phyloP scores from a whole-genome alignment of 805 yeast genomes.

The Lachancea waltii region DNA sequence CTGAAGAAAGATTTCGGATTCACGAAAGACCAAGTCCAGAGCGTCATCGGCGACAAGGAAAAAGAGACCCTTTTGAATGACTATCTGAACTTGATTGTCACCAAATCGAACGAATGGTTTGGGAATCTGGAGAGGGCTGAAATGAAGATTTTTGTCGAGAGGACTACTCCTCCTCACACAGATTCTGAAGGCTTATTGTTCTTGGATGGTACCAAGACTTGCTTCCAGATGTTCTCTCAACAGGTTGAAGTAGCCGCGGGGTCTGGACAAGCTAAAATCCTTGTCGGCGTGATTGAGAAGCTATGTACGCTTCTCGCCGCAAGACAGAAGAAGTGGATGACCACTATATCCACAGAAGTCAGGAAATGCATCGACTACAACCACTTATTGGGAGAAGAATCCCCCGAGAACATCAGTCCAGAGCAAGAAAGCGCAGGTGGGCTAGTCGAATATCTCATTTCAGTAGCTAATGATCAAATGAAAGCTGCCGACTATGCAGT shows the following conservation, averaged over 20 bases:
- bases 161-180: conserved; percentile 67
- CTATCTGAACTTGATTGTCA: conserved; percentile 62
- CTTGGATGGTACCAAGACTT: conserved; percentile 70
- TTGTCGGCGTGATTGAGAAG: conserved; percentile 70
- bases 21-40: conserved; percentile 39
- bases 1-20: conserved; percentile 47
- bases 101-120: conserved; percentile 84
- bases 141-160: conserved; percentile 51
- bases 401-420: conserved; percentile 33
- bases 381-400: conserved; percentile 26
- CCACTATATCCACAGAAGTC: conserved; percentile 49
- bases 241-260: conserved; percentile 85
- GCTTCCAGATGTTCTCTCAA: conserved; percentile 79
- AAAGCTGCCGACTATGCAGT: conserved; percentile 64
- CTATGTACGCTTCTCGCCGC: conserved; percentile 55
- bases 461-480: conserved; percentile 79
- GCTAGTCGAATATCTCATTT: conserved; percentile 70
- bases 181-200: conserved; percentile 61
- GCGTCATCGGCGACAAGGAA: conserved; percentile 64
- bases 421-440: conserved; percentile 59
- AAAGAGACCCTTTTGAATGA: conserved; percentile 72
- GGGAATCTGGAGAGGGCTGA: conserved; percentile 61
- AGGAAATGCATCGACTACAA: conserved; percentile 33
- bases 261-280: conserved; percentile 71
- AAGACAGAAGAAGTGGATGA: conserved; percentile 60